Evolutionary conservation across 2,329 filamentous ascomycete genomes (phyloP).

Genomic region (Exserohilum turcica): DNA sequence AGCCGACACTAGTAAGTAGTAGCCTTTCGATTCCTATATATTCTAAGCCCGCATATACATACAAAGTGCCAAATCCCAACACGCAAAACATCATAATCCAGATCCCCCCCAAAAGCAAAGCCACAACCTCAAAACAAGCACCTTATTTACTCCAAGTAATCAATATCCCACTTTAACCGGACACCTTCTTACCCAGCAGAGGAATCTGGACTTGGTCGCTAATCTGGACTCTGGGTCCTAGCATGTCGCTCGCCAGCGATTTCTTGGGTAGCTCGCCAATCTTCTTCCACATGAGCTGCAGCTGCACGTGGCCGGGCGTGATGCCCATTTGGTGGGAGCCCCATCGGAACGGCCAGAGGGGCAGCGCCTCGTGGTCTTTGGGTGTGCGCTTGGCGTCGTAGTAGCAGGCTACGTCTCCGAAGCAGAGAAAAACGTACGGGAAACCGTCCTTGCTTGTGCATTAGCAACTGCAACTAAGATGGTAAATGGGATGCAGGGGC

Average conservation of each 20-base stretch:
- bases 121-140: not conserved
- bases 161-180: too few relatives aligned
- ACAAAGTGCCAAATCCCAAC: too few relatives aligned
- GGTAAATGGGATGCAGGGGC: not conserved
- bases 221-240: constrained; percentile 27
- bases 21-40: too few relatives aligned
- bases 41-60: not conserved
- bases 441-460: constrained; percentile 29
- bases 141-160: not conserved
- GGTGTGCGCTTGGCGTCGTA: constrained; percentile 40
- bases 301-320: constrained; percentile 39
- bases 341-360: constrained; percentile 42
- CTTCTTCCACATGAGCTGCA: constrained; percentile 41
- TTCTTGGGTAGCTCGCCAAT: constrained; percentile 30
- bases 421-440: constrained; percentile 41
- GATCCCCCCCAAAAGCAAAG: too few relatives aligned
- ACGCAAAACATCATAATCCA: too few relatives aligned
- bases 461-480: not conserved
- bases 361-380: constrained; percentile 16
- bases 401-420: constrained; percentile 41
- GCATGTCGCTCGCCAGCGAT: constrained; percentile 12
- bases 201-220: constrained; percentile 27
- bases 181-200: constrained; percentile 22
- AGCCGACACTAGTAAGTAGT: too few relatives aligned
- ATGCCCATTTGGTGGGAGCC: constrained; percentile 41